These are phyloP conservation scores for Tolypocladium endophyticum DNA, from an alignment of 2,329 filamentous ascomycete species.

Conservation along the genomic window DNA sequence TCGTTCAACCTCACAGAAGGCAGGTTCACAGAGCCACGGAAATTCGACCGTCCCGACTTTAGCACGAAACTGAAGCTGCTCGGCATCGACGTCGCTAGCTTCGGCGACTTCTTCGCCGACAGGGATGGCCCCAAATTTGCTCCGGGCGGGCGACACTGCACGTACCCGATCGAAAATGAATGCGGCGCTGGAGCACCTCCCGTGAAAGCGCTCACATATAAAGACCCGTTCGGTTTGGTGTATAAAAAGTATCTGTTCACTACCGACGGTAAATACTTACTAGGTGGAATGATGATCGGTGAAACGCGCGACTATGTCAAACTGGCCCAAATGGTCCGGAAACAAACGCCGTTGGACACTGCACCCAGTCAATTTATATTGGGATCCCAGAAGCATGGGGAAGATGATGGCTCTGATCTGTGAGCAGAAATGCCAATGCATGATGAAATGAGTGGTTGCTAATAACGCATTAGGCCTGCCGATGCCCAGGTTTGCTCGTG, in stretches of 20 bases:
- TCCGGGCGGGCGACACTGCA: too few relatives aligned
- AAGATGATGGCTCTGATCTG: too few relatives aligned
- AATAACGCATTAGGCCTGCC: slow-evolving; percentile 57
- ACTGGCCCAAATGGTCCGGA: slow-evolving; percentile 77
- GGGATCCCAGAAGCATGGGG: slow-evolving; percentile 27
- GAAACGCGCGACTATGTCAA: slow-evolving; percentile 88
- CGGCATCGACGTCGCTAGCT: slow-evolving; percentile 84
- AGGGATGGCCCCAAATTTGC: slow-evolving; percentile 59
- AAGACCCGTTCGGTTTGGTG: slow-evolving; percentile 75
- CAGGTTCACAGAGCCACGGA: slow-evolving; percentile 55
- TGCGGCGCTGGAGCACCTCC: not conserved
- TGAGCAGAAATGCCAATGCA: too few relatives aligned
- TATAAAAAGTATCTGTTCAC: slow-evolving; percentile 96
- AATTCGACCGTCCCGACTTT: slow-evolving; percentile 73
- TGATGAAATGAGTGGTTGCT: too few relatives aligned
- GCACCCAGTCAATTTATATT: slow-evolving; percentile 77
- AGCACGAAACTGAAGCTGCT: slow-evolving; percentile 88
- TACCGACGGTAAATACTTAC: slow-evolving; percentile 75
- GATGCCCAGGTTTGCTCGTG: slow-evolving; percentile 88
- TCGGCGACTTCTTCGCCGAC: slow-evolving; percentile 90
- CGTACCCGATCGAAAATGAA: too few relatives aligned
- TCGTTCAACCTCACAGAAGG: slow-evolving; percentile 86
- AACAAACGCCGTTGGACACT: slow-evolving; percentile 66
- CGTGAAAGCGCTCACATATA: slow-evolving; percentile 80
- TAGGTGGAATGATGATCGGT: slow-evolving; percentile 97